These are phyloP conservation scores for Alternaria sp. DNA, from an alignment of 2,329 filamentous ascomycete species.

Conservation along the genomic window DNA sequence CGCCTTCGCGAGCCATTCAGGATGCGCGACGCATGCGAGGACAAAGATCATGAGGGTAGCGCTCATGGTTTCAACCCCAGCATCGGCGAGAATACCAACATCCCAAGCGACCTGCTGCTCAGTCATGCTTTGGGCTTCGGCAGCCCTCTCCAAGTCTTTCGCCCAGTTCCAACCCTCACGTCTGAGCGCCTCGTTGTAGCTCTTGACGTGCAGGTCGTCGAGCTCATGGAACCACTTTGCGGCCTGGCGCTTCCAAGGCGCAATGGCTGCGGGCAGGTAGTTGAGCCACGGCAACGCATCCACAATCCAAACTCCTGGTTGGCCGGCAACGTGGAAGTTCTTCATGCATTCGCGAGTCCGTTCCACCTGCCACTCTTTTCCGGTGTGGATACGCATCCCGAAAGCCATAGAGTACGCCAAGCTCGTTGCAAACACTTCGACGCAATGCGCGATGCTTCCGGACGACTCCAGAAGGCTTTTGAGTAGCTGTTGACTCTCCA, in stretches of 20 bases:
- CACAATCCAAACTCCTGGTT: conserved; percentile 51
- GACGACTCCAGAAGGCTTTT: conserved; percentile 48
- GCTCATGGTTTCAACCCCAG: conserved; percentile 33
- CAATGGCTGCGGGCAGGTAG: conserved; percentile 49
- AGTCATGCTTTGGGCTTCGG: too few relatives aligned
- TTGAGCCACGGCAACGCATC: conserved; percentile 57
- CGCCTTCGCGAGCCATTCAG: conserved; percentile 21
- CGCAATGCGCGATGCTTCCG: conserved; percentile 29
- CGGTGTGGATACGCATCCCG: conserved; percentile 46
- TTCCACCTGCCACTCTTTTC: conserved; percentile 29
- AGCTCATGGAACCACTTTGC: conserved; percentile 23
- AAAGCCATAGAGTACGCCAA: conserved; percentile 52
- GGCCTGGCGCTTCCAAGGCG: conserved; percentile 41
- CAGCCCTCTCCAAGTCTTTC: conserved; percentile 12
- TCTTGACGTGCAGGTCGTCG: conserved; percentile 24
- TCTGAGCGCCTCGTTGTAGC: conserved; percentile 22
- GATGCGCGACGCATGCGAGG: conserved; percentile 26
- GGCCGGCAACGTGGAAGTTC: conserved; percentile 28
- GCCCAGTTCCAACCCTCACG: conserved; percentile 32
- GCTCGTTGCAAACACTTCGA: conserved; percentile 52
- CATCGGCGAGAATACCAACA: conserved; percentile 22
- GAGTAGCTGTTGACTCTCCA: conserved; percentile 56
- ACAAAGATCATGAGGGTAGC: conserved; percentile 17
- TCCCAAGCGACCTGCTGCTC: too few relatives aligned
- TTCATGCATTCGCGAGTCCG: conserved; percentile 21